These are phyloP conservation scores for Scedosporium minutisporum DNA, from an alignment of 2,329 filamentous ascomycete species.

Conservation along the genomic window DNA sequence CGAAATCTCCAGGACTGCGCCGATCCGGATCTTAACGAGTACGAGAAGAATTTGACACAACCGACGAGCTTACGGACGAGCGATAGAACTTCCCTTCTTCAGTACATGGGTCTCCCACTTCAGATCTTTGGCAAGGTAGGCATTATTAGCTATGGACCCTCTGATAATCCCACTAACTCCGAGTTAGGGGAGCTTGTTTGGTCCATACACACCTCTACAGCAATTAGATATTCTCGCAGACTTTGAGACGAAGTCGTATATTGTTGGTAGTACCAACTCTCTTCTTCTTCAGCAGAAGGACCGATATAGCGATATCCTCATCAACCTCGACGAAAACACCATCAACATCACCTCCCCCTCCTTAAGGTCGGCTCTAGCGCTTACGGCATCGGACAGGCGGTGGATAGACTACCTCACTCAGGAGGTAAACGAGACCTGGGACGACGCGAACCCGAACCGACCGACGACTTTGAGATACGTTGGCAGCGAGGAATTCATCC, in stretches of 20 bases:
- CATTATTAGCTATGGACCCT: neutral
- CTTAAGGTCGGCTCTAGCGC: conserved; percentile 61
- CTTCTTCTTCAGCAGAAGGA: conserved; percentile 89
- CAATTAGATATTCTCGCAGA: conserved; percentile 91
- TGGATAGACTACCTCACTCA: conserved; percentile 97
- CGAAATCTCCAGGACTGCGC: conserved; percentile 90
- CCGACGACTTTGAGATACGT: conserved; percentile 94
- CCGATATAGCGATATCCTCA: conserved; percentile 88
- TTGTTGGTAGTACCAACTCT: conserved; percentile 94
- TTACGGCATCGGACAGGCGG: conserved; percentile 79
- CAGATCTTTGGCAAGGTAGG: conserved; percentile 85
- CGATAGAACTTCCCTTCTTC: conserved; percentile 78
- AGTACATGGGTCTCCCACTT: conserved; percentile 89
- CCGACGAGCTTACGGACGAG: conserved; percentile 84
- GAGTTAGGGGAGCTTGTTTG: conserved; percentile 75
- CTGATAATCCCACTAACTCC: conserved; percentile 10
- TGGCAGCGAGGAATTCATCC: conserved; percentile 94
- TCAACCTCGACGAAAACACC: conserved; percentile 86
- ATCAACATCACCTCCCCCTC: conserved; percentile 77
- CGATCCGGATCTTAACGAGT: conserved; percentile 80
- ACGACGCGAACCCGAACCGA: conserved; percentile 75
- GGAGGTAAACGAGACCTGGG: conserved; percentile 93
- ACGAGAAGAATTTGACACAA: conserved; percentile 63
- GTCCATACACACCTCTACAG: conserved; percentile 92
- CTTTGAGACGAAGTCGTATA: conserved; percentile 89